phyloP scores from a whole-genome alignment of 2,329 filamentous ascomycete genomes.

The Alternaria brassicae region DNA sequence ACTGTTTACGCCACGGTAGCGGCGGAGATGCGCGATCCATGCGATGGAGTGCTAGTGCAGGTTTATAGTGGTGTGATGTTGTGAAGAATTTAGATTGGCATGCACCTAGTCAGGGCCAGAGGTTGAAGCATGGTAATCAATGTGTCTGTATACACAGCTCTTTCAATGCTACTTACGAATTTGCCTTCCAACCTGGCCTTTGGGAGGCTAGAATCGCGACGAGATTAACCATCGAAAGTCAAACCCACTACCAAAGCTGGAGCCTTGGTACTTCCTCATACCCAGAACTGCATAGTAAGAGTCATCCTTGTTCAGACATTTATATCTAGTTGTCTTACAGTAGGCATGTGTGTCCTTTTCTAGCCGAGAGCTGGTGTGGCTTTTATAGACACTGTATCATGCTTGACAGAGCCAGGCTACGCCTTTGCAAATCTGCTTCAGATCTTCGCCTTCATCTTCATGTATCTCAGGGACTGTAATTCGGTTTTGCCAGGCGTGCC shows the following conservation, averaged over 20 bases:
- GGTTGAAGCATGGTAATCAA: not conserved
- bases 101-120: not conserved
- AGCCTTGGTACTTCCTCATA: not conserved
- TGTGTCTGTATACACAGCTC: not conserved
- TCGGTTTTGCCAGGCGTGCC: not conserved
- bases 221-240: not conserved
- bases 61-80: too few relatives aligned
- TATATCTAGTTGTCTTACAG: too few relatives aligned
- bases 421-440: not conserved
- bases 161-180: not conserved
- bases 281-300: not conserved
- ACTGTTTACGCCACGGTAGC: too few relatives aligned
- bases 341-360: too few relatives aligned
- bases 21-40: too few relatives aligned
- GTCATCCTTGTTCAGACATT: not conserved
- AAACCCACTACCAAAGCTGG: not conserved
- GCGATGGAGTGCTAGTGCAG: too few relatives aligned
- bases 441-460: not conserved
- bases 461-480: not conserved
- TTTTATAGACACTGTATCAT: not conserved
- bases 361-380: not conserved
- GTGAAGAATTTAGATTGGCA: not conserved
- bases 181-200: not conserved
- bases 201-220: not conserved
- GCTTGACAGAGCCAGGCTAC: not conserved